A percentile compares a stretch with the other conserved stretches of the same genome.
phyloP scores from a whole-genome alignment of 176 grass and related monocot genomes.

The Poa annua region DNA sequence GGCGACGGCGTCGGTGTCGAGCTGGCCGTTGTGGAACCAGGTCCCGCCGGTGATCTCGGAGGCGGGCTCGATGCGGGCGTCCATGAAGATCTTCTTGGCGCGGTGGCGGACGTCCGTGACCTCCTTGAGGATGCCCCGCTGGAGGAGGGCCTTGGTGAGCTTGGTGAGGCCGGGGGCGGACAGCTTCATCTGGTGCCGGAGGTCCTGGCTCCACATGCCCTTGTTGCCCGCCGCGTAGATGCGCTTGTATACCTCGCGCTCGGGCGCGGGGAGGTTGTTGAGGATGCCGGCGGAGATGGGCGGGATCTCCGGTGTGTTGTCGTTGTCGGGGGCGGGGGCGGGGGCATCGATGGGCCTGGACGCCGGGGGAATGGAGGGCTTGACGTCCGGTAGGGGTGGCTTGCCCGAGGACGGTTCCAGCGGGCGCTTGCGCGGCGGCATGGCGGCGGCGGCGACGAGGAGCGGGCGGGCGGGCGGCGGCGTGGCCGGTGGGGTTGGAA shows the following conservation, averaged over 20 bases:
- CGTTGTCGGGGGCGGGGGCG: background rate
- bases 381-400: background rate
- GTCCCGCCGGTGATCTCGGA: slow-evolving; percentile 61
- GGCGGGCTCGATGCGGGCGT: slow-evolving; percentile 55
- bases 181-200: slow-evolving; percentile 19
- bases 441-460: slow-evolving; percentile 14
- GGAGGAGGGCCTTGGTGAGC: slow-evolving; percentile 25
- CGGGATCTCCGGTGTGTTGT: background rate
- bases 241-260: slow-evolving; percentile 44
- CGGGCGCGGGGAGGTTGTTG: slow-evolving; percentile 21
- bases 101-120: slow-evolving; percentile 54
- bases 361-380: background rate
- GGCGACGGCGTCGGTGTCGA: slow-evolving; percentile 54
- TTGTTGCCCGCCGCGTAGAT: slow-evolving; percentile 48
- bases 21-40: slow-evolving; percentile 66
- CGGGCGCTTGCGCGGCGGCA: slow-evolving; percentile 64
- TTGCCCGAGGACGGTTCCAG: background rate
- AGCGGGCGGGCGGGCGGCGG: slow-evolving; percentile 14
- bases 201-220: slow-evolving; percentile 54
- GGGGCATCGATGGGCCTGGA: background rate
- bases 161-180: slow-evolving; percentile 16
- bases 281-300: slow-evolving; percentile 26
- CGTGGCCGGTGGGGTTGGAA: background rate
- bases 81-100: slow-evolving; percentile 67
- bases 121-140: slow-evolving; percentile 46